Conservation (phyloP, 805 yeast genomes). For the Ogataea trehaloabstinens region DNA sequence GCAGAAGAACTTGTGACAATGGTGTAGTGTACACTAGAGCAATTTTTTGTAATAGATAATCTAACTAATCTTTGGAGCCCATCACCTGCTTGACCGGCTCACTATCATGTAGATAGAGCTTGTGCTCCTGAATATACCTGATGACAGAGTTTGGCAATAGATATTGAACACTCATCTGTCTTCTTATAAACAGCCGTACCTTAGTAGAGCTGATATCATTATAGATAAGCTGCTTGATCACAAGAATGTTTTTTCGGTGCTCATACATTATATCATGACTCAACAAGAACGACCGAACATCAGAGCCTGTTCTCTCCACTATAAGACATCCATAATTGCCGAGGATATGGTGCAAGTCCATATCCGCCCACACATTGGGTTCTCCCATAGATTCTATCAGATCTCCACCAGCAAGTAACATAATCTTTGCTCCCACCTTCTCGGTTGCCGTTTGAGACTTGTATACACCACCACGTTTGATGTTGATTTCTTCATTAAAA, state of each 20-base stretch:
- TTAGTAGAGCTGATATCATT: conserved; percentile 95
- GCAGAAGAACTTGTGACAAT: conserved; percentile 97
- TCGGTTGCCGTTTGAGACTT: conserved; percentile 56
- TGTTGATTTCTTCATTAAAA: conserved; percentile 91
- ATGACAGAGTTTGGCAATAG: conserved; percentile 91
- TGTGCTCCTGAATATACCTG: conserved; percentile 90
- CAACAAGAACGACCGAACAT: conserved; percentile 86
- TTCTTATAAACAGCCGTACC: conserved; percentile 84
- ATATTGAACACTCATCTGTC: conserved; percentile 97
- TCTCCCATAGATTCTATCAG: conserved; percentile 99
- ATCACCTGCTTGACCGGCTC: conserved; percentile 93
- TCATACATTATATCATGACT: conserved; percentile 97
- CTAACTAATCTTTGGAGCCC: conserved; percentile 28
- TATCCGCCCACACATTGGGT: conserved; percentile 98
- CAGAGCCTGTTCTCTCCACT: conserved; percentile 95
- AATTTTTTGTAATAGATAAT: neutral
- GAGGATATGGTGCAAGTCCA: conserved; percentile 88
- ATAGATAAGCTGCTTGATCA: conserved; percentile 92
- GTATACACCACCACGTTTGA: conserved; percentile 80
- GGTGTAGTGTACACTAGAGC: conserved; percentile 36
- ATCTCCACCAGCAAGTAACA: conserved; percentile 98
- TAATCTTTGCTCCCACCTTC: conserved; percentile 74
- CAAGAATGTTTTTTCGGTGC: conserved; percentile 88
- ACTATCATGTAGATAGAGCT: conserved; percentile 75
- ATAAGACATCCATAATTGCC: conserved; percentile 96